These are phyloP conservation scores for Marasmius tenuissimus DNA, from an alignment of 1,284 basidiomycete species.

Conservation along the genomic window DNA sequence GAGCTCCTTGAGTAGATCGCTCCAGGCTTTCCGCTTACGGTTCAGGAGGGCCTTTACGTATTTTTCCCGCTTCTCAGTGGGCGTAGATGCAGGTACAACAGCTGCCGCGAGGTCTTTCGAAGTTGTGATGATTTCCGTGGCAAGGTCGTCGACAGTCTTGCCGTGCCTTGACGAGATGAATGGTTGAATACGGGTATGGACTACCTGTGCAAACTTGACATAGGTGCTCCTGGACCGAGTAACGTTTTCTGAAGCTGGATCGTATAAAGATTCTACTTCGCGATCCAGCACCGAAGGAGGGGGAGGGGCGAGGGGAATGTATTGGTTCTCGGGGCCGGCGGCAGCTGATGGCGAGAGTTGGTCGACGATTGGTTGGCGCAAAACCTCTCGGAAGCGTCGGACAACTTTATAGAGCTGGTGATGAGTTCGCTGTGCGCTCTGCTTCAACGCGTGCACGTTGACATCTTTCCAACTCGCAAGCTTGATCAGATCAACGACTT, in stretches of 20 bases:
- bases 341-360: slow-evolving; percentile 40
- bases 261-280: background rate
- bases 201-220: slow-evolving; percentile 43
- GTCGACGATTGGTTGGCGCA: slow-evolving; percentile 70
- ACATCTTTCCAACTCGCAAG: slow-evolving; percentile 98
- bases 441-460: slow-evolving; percentile 92
- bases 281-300: background rate
- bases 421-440: slow-evolving; percentile 91
- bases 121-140: slow-evolving; percentile 75
- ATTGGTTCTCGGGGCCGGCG: slow-evolving; percentile 33
- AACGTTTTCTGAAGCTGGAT: background rate
- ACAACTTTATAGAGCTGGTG: slow-evolving; percentile 90
- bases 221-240: slow-evolving; percentile 35
- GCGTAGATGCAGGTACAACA: slow-evolving; percentile 42
- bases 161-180: slow-evolving; percentile 41
- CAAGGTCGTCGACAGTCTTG: slow-evolving; percentile 58
- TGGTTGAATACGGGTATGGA: slow-evolving; percentile 40
- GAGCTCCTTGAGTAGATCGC: slow-evolving; percentile 89
- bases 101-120: slow-evolving; percentile 62
- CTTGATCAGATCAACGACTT: slow-evolving; percentile 86
- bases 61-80: slow-evolving; percentile 69
- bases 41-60: slow-evolving; percentile 76
- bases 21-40: slow-evolving; percentile 90
- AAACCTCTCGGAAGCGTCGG: slow-evolving; percentile 88
- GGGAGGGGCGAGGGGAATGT: background rate